A percentile compares a stretch with the other conserved stretches of the same genome.
Evolutionary conservation across 2,329 filamentous ascomycete genomes (phyloP).

Genomic region (Huntiella moniliformis): DNA sequence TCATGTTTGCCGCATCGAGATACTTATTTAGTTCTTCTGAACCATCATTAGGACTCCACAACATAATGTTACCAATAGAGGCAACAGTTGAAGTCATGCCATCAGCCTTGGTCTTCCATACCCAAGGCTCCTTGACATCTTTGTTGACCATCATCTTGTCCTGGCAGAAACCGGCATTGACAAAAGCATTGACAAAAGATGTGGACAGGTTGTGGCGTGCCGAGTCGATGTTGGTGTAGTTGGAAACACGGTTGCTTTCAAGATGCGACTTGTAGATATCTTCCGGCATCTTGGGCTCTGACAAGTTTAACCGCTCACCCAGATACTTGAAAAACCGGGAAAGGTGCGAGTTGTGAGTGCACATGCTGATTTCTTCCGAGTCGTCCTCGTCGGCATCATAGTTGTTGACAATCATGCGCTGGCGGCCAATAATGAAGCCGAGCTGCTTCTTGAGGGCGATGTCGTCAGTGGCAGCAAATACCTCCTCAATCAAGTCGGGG

Average conservation of each 20-base stretch:
- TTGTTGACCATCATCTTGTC: slow-evolving; percentile 97
- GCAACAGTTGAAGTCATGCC: slow-evolving; percentile 95
- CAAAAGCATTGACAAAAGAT: slow-evolving; percentile 91
- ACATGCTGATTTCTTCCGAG: slow-evolving; percentile 59
- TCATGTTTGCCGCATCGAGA: slow-evolving; percentile 47
- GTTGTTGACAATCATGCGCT: slow-evolving; percentile 68
- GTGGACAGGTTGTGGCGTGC: slow-evolving; percentile 90
- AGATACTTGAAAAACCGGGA: slow-evolving; percentile 86
- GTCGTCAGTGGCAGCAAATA: slow-evolving; percentile 66
- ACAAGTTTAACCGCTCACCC: slow-evolving; percentile 87
- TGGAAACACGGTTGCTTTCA: slow-evolving; percentile 82
- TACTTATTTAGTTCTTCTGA: slow-evolving; percentile 90
- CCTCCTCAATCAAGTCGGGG: slow-evolving; percentile 57
- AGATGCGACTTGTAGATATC: slow-evolving; percentile 99
- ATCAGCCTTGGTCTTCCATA: slow-evolving; percentile 98
- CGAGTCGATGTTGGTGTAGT: slow-evolving; percentile 87
- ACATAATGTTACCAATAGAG: slow-evolving; percentile 73
- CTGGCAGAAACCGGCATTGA: slow-evolving; percentile 84
- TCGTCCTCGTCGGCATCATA: slow-evolving; percentile 45
- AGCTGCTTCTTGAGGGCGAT: slow-evolving; percentile 78
- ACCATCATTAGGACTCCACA: slow-evolving; percentile 87
- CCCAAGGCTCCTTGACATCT: slow-evolving; percentile 78
- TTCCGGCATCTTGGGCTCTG: slow-evolving; percentile 91
- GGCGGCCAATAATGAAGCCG: slow-evolving; percentile 77
- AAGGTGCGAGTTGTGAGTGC: slow-evolving; percentile 70